These are phyloP conservation scores for Helianthus annuus DNA, from an alignment of 129 eudicot species.

Conservation along the genomic window HanXRQr2.0-SUNRISE NC_035446.2:149335539-149336038, in stretches of 20 bases:
- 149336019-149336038: slow-evolving; percentile 4
- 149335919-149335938: slow-evolving; percentile 61
- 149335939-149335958: neutral
- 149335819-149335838: slow-evolving; percentile 15
- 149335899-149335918: slow-evolving; percentile 98
- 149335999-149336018: neutral
- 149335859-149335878: slow-evolving; percentile 71
- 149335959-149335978: no score
- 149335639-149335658: no score
- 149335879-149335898: slow-evolving; percentile 89
- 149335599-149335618: neutral
- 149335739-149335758: slow-evolving; percentile 59
- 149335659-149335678: neutral
- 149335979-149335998: slow-evolving; percentile 1
- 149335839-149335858: slow-evolving; percentile 70
- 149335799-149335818: slow-evolving; percentile 3
- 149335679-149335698: slow-evolving; percentile 14
- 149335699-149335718: slow-evolving; percentile 71
- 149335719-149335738: slow-evolving; percentile 60
- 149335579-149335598: neutral
- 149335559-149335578: neutral
- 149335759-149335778: no score
- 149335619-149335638: no score
- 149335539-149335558: neutral
- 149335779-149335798: no score